These are phyloP conservation scores for Aristolochia contorta DNA, from an alignment of 164 flowering plant species.

Conservation along the genomic window DNA sequence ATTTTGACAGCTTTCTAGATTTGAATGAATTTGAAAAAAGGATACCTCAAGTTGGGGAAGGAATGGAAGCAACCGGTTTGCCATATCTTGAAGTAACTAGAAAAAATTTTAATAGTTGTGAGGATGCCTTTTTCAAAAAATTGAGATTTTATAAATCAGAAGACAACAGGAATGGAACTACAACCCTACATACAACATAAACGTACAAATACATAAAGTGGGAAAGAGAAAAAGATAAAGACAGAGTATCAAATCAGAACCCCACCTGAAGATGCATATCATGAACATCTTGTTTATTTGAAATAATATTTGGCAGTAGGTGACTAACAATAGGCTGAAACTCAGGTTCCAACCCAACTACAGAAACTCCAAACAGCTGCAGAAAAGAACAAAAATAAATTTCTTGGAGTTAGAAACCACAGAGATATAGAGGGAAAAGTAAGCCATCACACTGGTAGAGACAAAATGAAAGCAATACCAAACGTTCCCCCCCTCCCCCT, in stretches of 20 bases:
- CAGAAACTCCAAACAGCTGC: conserved; percentile 80
- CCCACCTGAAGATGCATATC: conserved; percentile 83
- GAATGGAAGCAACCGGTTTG: conserved; percentile 53
- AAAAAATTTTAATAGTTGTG: conserved; percentile 30
- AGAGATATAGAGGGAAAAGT: background rate
- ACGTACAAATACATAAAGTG: too few relatives aligned
- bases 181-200: background rate
- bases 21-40: too few relatives aligned
- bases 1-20: too few relatives aligned
- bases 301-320: conserved; percentile 66
- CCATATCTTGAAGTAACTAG: conserved; percentile 91
- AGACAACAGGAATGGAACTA: too few relatives aligned
- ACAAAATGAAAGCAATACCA: background rate
- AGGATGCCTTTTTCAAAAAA: background rate
- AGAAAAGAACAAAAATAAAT: background rate
- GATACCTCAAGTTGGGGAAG: conserved; percentile 94
- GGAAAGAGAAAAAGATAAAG: conserved; percentile 1
- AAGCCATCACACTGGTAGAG: background rate
- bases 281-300: conserved; percentile 66
- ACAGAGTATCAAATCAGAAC: conserved; percentile 4
- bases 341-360: conserved; percentile 77
- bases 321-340: conserved; percentile 82
- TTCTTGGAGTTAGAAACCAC: background rate
- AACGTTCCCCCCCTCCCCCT: background rate
- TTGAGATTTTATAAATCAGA: too few relatives aligned